Conservation (phyloP, 2,329 filamentous ascomycete genomes). For the Aspergillus chevalieri region DNA sequence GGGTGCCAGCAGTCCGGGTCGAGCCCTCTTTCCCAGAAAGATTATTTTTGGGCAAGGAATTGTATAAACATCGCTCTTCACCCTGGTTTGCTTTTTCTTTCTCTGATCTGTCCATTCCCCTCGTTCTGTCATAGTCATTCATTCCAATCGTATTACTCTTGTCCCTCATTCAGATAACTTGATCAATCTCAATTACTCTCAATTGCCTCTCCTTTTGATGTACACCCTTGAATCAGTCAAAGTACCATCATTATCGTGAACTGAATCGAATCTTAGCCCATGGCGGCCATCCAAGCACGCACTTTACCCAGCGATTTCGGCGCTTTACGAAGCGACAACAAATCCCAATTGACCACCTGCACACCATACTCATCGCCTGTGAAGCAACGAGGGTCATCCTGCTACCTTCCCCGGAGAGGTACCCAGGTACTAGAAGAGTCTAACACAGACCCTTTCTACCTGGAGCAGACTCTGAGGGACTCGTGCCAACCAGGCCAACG, state of each 20-base stretch:
- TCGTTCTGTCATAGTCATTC: constrained; percentile 6
- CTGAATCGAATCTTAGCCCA: constrained; percentile 25
- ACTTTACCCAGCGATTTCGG: constrained; percentile 27
- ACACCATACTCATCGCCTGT: constrained; percentile 21
- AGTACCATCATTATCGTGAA: not conserved
- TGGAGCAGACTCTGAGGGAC: constrained; percentile 29
- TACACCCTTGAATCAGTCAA: not conserved
- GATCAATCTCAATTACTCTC: not conserved
- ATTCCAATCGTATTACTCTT: constrained; percentile 1
- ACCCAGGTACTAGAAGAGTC: constrained; percentile 26
- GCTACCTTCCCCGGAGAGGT: constrained; percentile 22
- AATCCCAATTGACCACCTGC: constrained; percentile 26
- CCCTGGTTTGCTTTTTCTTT: constrained; percentile 13
- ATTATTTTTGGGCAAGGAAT: constrained; percentile 18
- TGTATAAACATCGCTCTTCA: constrained; percentile 33
- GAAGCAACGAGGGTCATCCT: constrained; percentile 22
- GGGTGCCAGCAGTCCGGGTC: not conserved
- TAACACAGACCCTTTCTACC: constrained; percentile 34
- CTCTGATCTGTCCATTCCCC: not conserved
- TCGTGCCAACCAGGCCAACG: constrained; percentile 18
- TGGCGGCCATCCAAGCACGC: constrained; percentile 31
- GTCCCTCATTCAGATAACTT: too few species aligned
- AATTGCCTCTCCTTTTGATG: not conserved
- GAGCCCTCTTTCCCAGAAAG: constrained; percentile 2
- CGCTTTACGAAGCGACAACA: constrained; percentile 25